These are phyloP conservation scores for Penicillium soppii DNA, from an alignment of 495 filamentous ascomycete genomes.

Conservation along the genomic window DNA sequence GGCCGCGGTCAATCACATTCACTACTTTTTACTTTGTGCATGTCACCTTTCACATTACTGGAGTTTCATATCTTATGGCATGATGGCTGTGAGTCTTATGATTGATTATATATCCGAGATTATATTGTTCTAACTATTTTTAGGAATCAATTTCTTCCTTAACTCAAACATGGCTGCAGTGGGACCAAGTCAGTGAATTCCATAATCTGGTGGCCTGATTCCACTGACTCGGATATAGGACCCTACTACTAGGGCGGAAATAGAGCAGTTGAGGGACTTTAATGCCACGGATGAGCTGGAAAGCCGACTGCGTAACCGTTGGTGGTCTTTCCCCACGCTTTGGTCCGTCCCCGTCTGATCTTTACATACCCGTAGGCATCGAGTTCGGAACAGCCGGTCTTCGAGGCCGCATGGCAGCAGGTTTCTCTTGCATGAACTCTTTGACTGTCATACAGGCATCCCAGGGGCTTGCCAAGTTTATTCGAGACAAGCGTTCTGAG, in stretches of 20 bases:
- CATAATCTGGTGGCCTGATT: slow-evolving; percentile 16
- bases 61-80: slow-evolving; percentile 3
- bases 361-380: slow-evolving; percentile 43
- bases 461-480: slow-evolving; percentile 66
- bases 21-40: too few relatives aligned
- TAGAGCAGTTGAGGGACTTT: slow-evolving; percentile 51
- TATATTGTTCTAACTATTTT: neutral
- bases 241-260: slow-evolving; percentile 56
- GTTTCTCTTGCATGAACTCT: slow-evolving; percentile 68
- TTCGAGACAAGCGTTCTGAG: slow-evolving; percentile 42
- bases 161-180: slow-evolving; percentile 58
- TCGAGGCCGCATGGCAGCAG: slow-evolving; percentile 67
- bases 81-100: slow-evolving; percentile 18
- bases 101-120: neutral
- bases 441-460: slow-evolving; percentile 72
- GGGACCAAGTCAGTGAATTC: slow-evolving; percentile 52
- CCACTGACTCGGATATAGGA: slow-evolving; percentile 41
- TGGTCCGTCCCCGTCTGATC: slow-evolving; percentile 5
- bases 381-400: slow-evolving; percentile 72
- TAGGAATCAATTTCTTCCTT: slow-evolving; percentile 36
- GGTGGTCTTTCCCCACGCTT: slow-evolving; percentile 6
- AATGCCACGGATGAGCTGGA: slow-evolving; percentile 54
- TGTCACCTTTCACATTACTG: slow-evolving; percentile 8
- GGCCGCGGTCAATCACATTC: slow-evolving; percentile 17
- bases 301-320: slow-evolving; percentile 54